Evolutionary conservation across 139 green algal genomes (phyloP), one percentile per base, ranked within the genome.

Genomic region (Chlamydomonas sp.): DNA sequence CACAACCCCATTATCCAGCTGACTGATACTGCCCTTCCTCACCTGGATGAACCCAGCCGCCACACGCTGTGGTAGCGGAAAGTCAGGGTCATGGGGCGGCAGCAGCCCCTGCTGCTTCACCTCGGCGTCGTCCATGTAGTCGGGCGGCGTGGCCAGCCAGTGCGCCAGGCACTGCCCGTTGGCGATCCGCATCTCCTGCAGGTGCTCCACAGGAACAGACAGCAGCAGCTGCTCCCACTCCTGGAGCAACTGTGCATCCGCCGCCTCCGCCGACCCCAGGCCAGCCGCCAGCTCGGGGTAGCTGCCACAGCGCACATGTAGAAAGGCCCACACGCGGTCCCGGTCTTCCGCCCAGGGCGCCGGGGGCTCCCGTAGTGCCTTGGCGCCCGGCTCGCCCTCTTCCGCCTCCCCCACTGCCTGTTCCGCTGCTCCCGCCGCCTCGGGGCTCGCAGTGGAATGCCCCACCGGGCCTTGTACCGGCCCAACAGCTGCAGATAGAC

Each of bases 141-240:
- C 61, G 57, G 59, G 58, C 20, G 81, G 81, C 20, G 81, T 79
- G 1, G 69, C 81, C 67, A 86, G 69, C 81, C 81, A 86, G 81
- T 86, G 81, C 67, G 81, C 81, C 81, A 86, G n/a, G 16, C 69
- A 18, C 71, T 86, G 81, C 15, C 81, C 81, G 59, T 86, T 86
- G 4, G 15, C 4, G 2, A 71, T 0, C 81, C 71, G 68, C 81
- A 86, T 86, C 3, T 31, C 20, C 68, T 9, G 15, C 15, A 86
- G 58, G 17, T 78, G 68, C 59, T 18, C 5, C 60, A 16, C 3
- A 2, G 58, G 3, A 2, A 68, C 16, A 9, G 17, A 3, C 58
- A n/a, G 2, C 81, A 86, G 81, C 59, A 79, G 67, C 60, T 16
- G 6, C 58, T 57, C 20, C 80, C 80, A 85, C 16, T 9, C n/a